Evolutionary conservation across 2,329 filamentous ascomycete species (phyloP).

Genomic region (Neophaeococcomyces aloes): DNA sequence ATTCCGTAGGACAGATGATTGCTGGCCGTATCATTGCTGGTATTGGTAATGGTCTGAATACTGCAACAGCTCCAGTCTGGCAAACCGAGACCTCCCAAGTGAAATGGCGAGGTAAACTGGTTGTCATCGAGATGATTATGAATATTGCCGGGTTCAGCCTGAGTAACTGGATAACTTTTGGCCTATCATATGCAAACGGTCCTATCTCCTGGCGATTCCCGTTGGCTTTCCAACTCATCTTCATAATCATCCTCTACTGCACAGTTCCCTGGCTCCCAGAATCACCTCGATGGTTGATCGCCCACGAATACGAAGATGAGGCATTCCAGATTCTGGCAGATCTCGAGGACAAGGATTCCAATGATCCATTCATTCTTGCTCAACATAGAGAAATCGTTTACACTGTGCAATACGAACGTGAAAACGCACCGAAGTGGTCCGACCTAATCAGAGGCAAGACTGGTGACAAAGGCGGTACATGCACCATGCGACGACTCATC

Average conservation of each 20-base stretch:
- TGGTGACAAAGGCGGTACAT: constrained; percentile 35
- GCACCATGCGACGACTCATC: constrained; percentile 41
- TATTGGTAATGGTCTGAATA: constrained; percentile 44
- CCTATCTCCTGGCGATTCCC: constrained; percentile 37
- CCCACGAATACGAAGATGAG: constrained; percentile 35
- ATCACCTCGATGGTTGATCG: constrained; percentile 38
- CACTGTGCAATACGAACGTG: constrained; percentile 39
- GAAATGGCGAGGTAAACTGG: constrained; percentile 36
- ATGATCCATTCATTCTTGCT: constrained; percentile 38
- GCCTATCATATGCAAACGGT: constrained; percentile 37
- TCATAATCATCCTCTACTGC: constrained; percentile 36
- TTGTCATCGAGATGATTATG: constrained; percentile 41
- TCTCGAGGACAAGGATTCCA: constrained; percentile 35
- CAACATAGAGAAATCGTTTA: constrained; percentile 39
- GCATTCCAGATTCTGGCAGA: constrained; percentile 41
- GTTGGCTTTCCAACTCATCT: constrained; percentile 41
- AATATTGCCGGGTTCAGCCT: constrained; percentile 42
- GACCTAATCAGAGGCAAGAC: constrained; percentile 41
- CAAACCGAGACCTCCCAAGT: constrained; percentile 40
- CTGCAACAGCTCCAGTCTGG: constrained; percentile 41
- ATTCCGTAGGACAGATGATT: constrained; percentile 40
- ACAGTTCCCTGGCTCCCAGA: constrained; percentile 41
- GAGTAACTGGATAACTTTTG: constrained; percentile 44
- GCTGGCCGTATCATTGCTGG: constrained; percentile 38
- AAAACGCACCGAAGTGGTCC: constrained; percentile 41